Conservation (phyloP, 2,329 filamentous ascomycete species). For the Ceratocystis harringtonii region DNA sequence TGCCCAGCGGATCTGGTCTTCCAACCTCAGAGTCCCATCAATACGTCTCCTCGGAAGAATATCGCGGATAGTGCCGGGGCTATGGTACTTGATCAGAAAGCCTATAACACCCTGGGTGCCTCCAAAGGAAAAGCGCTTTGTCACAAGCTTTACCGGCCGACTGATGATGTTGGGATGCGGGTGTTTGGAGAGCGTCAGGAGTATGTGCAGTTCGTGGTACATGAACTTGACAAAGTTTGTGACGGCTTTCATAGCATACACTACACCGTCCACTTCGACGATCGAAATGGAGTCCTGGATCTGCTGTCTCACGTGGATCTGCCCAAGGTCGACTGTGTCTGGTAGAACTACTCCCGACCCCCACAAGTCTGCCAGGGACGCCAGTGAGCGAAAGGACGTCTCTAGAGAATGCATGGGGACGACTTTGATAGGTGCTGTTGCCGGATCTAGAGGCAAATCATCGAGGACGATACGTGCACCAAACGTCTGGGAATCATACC, state of each 20-base stretch:
- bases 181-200: constrained; percentile 32
- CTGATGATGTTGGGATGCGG: constrained; percentile 39
- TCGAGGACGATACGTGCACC: constrained; percentile 42
- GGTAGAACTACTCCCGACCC: constrained; percentile 29
- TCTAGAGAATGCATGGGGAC: constrained; percentile 40
- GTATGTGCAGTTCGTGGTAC: constrained; percentile 44
- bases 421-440: constrained; percentile 32
- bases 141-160: constrained; percentile 38
- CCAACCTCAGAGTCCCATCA: constrained; percentile 29
- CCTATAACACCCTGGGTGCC: constrained; percentile 40
- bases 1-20: constrained; percentile 39
- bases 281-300: constrained; percentile 46
- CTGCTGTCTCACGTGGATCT: constrained; percentile 37
- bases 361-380: constrained; percentile 32
- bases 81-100: constrained; percentile 41
- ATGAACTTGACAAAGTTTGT: constrained; percentile 44
- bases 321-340: constrained; percentile 33
- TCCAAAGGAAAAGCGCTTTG: constrained; percentile 41
- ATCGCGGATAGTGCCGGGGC: constrained; percentile 40
- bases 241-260: constrained; percentile 43
- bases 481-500: constrained; percentile 38
- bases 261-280: constrained; percentile 29
- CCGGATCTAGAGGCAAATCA: constrained; percentile 34
- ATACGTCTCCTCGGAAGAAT: constrained; percentile 36
- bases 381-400: constrained; percentile 33